Evolutionary conservation across 1,284 basidiomycete species (phyloP).

Genomic region (Ustilago xerochloae): DNA sequence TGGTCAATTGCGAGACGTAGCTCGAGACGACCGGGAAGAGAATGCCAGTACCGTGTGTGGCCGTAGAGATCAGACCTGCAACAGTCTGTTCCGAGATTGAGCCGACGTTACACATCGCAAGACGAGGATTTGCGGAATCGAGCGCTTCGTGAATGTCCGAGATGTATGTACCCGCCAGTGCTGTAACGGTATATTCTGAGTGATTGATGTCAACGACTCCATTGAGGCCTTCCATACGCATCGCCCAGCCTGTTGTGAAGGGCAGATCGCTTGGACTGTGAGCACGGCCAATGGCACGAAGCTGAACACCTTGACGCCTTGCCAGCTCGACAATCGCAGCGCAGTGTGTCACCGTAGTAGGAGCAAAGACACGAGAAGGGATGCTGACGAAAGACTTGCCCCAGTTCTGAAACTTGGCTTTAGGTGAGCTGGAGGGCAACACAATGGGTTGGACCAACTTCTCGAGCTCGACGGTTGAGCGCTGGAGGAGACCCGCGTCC

Average conservation of each 20-base stretch:
- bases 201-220: conserved; percentile 54
- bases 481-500: conserved; percentile 26
- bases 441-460: conserved; percentile 29
- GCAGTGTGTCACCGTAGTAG: conserved; percentile 79
- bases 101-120: conserved; percentile 92
- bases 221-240: conserved; percentile 63
- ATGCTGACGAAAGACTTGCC: conserved; percentile 71
- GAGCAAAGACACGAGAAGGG: conserved; percentile 77
- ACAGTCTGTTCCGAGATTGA: conserved; percentile 97
- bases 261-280: conserved; percentile 90
- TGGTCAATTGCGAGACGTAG: conserved; percentile 79
- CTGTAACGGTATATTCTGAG: conserved; percentile 38
- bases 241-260: conserved; percentile 63
- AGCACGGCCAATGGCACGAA: conserved; percentile 87
- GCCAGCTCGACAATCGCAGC: conserved; percentile 85
- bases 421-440: conserved; percentile 35
- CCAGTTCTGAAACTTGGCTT: conserved; percentile 71
- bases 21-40: conserved; percentile 84
- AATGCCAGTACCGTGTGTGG: conserved; percentile 91
- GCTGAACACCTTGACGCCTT: conserved; percentile 76
- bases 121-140: conserved; percentile 72
- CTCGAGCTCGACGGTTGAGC: conserved; percentile 28
- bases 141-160: conserved; percentile 71
- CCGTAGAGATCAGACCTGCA: conserved; percentile 92
- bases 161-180: conserved; percentile 67